Evolutionary conservation across 176 grass and related monocot species (phyloP), one percentile per base, ranked within the genome.

Genomic region (Rhynchospora tenuis): DNA sequence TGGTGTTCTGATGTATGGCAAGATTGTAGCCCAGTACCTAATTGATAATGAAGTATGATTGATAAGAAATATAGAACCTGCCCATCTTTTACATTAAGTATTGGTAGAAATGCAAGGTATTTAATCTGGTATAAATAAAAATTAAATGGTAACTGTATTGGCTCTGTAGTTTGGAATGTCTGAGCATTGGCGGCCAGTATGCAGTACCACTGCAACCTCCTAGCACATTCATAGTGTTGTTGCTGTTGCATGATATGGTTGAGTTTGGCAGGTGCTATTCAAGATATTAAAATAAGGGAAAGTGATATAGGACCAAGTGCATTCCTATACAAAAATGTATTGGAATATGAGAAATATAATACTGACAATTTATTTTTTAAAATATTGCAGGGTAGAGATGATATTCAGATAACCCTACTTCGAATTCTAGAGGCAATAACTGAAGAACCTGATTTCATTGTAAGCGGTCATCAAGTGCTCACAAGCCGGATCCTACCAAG

Each of bases 361-460:
- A 52, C 62, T 56, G 55, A 63, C 48, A 79, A 59, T 52, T 86
- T 86, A 9, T 79, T 78, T 78, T 79, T 85, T 89, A n/a, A 84
- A 85, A 57, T 67, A 55, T 78, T 95, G 27, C 86, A 99, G 96
- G 88, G 89, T 72, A 92, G 93, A 83, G 93, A 99, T 93, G 93
- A 99, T 93, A 91, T 99, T 72, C 96, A 95, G 85, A 99, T 99
- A 88, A 91, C 89, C 59, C 84, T 99, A 54, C 70, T 99, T 65
- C 88, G 89, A 76, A 87, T 95, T 73, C 88, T 95, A 38, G 96
- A 99, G 80, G 87, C 91, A 81, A 90, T 89, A 83, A 90, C 89
- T 8, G 96, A 99, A 86, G 91, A 95, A 82, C 96, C 96, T 87
- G 87, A 88, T 78, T 88, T 92, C 73, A 90, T 99, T 81, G 84